A percentile compares a stretch with the other conserved stretches of the same genome.
These are phyloP conservation scores for Solanum chacoense DNA, from an alignment of 305 asterid species.

Conservation along the genomic window DNA sequence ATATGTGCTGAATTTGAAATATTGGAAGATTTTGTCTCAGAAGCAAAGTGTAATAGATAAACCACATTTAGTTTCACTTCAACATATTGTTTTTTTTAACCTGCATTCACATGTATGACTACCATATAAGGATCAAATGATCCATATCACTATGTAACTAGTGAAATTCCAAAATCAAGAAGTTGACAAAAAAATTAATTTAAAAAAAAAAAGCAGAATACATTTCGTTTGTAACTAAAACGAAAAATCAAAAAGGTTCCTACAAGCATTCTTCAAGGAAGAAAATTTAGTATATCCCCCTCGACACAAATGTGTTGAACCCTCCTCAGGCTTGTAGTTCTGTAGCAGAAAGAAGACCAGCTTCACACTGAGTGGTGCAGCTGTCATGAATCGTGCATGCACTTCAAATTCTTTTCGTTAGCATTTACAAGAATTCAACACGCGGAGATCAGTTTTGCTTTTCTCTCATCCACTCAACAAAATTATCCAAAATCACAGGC, in stretches of 20 bases:
- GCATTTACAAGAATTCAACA: not conserved
- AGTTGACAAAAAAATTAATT: not conserved
- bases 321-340: not conserved
- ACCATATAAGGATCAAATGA: not conserved
- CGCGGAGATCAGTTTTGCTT: slow-evolving; percentile 19
- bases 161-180: not conserved
- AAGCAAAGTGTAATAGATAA: not conserved
- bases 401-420: not conserved
- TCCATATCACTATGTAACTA: not conserved
- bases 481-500: slow-evolving; percentile 79
- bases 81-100: not conserved
- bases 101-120: not conserved
- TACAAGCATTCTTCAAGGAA: not conserved
- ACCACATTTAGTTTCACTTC: not conserved
- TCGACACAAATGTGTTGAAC: not conserved
- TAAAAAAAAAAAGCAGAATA: not conserved
- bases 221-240: not conserved
- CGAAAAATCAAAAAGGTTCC: not conserved
- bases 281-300: not conserved
- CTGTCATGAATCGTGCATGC: not conserved
- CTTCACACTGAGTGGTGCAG: not conserved
- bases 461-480: slow-evolving; percentile 69
- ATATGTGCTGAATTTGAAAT: not conserved
- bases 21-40: not conserved
- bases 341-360: not conserved